Evolutionary conservation across 495 filamentous ascomycete species (phyloP), one percentile per base, ranked within the genome.

Genomic region (Tuber brumale): DNA sequence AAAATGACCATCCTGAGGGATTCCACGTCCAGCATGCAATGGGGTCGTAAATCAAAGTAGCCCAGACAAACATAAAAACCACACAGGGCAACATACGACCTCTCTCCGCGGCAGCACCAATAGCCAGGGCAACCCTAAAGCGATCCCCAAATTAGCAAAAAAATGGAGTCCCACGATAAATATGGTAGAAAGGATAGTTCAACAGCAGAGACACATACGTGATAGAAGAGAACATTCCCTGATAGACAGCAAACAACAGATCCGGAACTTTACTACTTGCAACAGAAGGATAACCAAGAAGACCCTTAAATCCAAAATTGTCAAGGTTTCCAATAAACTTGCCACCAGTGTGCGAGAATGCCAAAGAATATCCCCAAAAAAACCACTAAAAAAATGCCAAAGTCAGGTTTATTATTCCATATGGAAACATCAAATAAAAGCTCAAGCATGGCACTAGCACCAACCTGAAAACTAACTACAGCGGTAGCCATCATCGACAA

Each of bases 11-110:
- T 72, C 95, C 95, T 19, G 85, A 83, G 1, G 90, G 82, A 84
- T 98, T 98, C 95, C 95, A 99, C 43, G 95, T 97, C 95, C 95
- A 99, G 88, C 95, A 99, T 42, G 94, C 94, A 81, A 97, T 92
- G 4, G 94, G 92, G 81, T 97, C 93, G 85, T 97, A 97, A 83
- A 98, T 94, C 74, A 98, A 85, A 39, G 95, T 99, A 2, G 90
- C 86, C 95, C 95, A 99, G 84, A 97, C 86, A 82, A 99, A 96
- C 91, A 97, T 96, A 88, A 97, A 99, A 82, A 97, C 88, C 72
- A 97, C 87, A 84, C 91, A 93, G 31, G 95, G 95, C 27, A 97
- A 90, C 92, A 98, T 97, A 76, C 94, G 91, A 74, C 95, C 95
- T 79, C 95, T 88, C 83, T 99, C 95, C 61, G 95, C 95, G 51